Conservation (phyloP, 495 filamentous ascomycete species). For the Apiosordaria backusii region DNA sequence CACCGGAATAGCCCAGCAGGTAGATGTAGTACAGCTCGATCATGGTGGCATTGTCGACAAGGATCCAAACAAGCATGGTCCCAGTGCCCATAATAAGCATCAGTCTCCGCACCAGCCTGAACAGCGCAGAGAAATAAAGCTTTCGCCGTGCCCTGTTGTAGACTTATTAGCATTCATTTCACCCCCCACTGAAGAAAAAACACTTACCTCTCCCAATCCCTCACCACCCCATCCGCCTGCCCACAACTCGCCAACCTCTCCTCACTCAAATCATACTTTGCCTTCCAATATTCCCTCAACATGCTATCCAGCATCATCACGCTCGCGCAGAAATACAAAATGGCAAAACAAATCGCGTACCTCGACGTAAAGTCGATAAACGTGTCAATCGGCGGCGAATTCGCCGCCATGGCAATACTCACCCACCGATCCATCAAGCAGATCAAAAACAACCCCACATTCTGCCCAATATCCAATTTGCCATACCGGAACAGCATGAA, state of each 20-base stretch:
- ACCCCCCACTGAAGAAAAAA: neutral
- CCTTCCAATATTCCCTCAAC: conserved; percentile 25
- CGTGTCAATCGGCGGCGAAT: conserved; percentile 12
- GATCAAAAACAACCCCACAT: conserved; percentile 31
- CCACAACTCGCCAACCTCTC: conserved; percentile 16
- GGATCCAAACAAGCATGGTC: conserved; percentile 25
- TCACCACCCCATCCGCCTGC: conserved; percentile 10
- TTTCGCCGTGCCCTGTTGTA: conserved; percentile 5
- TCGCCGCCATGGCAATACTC: conserved; percentile 24
- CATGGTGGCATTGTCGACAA: conserved; percentile 15
- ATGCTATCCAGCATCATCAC: conserved; percentile 27
- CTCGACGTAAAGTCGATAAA: conserved; percentile 25
- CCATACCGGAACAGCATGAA: conserved; percentile 32
- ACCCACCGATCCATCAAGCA: conserved; percentile 34
- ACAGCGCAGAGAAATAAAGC: conserved; percentile 16
- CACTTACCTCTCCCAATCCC: conserved; percentile 18
- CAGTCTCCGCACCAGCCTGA: conserved; percentile 11
- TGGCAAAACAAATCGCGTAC: conserved; percentile 30
- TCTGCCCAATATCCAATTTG: conserved; percentile 27
- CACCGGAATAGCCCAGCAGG: conserved; percentile 23
- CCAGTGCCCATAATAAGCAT: conserved; percentile 22
- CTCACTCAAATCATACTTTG: conserved; percentile 20
- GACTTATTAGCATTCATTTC: neutral
- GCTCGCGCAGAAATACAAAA: conserved; percentile 30
- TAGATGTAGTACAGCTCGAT: conserved; percentile 27